phyloP scores from a whole-genome alignment of 1,284 basidiomycete species.

The Trametes versicolor region DNA sequence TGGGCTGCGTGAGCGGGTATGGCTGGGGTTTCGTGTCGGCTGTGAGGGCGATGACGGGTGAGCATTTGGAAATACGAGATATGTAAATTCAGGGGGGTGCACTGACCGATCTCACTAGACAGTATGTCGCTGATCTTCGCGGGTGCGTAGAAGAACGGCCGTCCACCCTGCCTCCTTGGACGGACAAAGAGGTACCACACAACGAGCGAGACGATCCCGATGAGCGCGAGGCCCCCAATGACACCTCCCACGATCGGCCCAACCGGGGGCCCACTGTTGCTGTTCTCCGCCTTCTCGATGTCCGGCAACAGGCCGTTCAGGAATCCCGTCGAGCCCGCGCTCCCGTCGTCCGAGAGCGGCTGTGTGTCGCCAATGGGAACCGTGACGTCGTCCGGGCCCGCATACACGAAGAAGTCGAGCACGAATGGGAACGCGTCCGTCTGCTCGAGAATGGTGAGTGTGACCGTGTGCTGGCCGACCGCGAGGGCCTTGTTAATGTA shows the following conservation, averaged over 20 bases:
- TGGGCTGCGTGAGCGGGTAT: neutral
- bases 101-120: slow-evolving; percentile 7
- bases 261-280: slow-evolving; percentile 3
- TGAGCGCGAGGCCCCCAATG: slow-evolving; percentile 16
- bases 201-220: slow-evolving; percentile 8
- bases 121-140: slow-evolving; percentile 20
- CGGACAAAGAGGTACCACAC: slow-evolving; percentile 21
- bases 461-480: slow-evolving; percentile 6
- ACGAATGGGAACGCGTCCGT: slow-evolving; percentile 19
- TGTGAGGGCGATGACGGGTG: neutral
- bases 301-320: neutral
- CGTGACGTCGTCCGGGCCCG: slow-evolving; percentile 1
- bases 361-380: slow-evolving; percentile 1
- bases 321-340: slow-evolving; percentile 4
- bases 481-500: neutral
- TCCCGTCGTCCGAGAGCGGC: neutral
- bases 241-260: slow-evolving; percentile 21
- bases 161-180: slow-evolving; percentile 16
- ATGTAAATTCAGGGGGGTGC: neutral
- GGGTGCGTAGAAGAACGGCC: slow-evolving; percentile 22
- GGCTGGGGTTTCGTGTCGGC: slow-evolving; percentile 2
- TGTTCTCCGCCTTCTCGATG: neutral
- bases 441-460: slow-evolving; percentile 5
- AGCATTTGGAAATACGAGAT: neutral
- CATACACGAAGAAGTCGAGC: slow-evolving; percentile 17